phyloP scores from a whole-genome alignment of 1,284 basidiomycete species.

The Coniophora puteana region DNA sequence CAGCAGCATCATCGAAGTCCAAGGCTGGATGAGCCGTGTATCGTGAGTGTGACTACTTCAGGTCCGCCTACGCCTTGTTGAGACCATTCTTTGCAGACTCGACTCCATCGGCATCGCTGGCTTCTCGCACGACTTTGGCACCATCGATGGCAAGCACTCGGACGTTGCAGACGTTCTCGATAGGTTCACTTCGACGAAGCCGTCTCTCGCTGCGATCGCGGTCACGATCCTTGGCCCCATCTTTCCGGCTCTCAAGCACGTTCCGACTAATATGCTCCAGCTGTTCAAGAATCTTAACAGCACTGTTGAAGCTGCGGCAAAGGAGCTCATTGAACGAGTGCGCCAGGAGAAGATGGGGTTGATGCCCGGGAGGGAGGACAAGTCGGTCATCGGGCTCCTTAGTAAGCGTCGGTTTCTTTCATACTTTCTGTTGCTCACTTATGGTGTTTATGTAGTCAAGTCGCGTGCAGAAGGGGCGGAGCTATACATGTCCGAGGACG shows the following conservation, averaged over 20 bases:
- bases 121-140: conserved; percentile 51
- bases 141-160: conserved; percentile 41
- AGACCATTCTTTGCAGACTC: conserved; percentile 29
- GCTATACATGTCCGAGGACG: conserved; percentile 54
- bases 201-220: conserved; percentile 24
- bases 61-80: not conserved
- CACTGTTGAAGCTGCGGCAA: conserved; percentile 39
- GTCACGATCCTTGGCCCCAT: conserved; percentile 37
- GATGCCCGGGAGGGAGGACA: conserved; percentile 28
- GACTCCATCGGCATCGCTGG: conserved; percentile 55
- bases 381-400: conserved; percentile 37
- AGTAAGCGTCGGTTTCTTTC: conserved; percentile 3
- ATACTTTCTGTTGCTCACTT: not conserved
- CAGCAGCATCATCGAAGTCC: conserved; percentile 45
- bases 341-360: conserved; percentile 33
- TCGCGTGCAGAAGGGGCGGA: conserved; percentile 38
- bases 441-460: conserved; percentile 34
- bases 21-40: conserved; percentile 26
- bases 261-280: conserved; percentile 38
- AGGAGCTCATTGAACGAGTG: conserved; percentile 38
- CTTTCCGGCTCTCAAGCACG: conserved; percentile 36
- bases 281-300: conserved; percentile 32
- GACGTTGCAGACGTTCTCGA: conserved; percentile 42
- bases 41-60: not conserved
- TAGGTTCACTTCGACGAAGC: conserved; percentile 29